Evolutionary conservation across 2,329 filamentous ascomycete genomes (phyloP), one percentile per base, ranked within the genome.

Genomic region (Alternaria triticimaculans): DNA sequence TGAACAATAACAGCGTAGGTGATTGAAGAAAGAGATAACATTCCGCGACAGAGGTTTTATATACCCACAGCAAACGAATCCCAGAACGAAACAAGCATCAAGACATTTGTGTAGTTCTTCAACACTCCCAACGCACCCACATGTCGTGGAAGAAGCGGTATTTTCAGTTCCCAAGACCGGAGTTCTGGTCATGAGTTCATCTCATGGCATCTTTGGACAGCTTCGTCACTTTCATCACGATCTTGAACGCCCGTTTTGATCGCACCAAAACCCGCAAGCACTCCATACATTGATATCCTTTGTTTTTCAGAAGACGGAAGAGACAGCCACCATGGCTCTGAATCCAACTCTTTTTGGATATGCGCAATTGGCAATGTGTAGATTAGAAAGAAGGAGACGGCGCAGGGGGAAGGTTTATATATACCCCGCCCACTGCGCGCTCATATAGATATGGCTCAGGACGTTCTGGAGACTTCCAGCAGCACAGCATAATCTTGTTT

Each of bases 131-230:
- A 41, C 37, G n/a, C 2, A 41, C 37, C 0, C 37, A 9, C 1
- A 6, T 41, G 37, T 6, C 1, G 1, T 8, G 15, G 18, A 1
- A 5, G 3, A 18, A 41, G 8, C 0, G 3, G 15, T 41, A 3
- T 18, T 41, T 41, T 6, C 5, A 18, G 5, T 41, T 9, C 0
- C 2, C n/a, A 2, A 8, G 37, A 41, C n/a, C 15, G n/a, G 37
- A 41, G n/a, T 41, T 41, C n/a, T 18, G 37, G 37, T n/a, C 37
- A 18, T 41, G n/a, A 41, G 37, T 18, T 18, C 8, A 18, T 11
- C 15, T 0, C n/a, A 6, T 41, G 6, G n/a, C 37, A 41, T 41
- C 11, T 41, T 41, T 10, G 9, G 9, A 41, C 37, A 41, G 37
- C 8, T 18, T 18, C 37, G 5, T 6, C n/a, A 9, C 15, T 11